Evolutionary conservation across 2,329 filamentous ascomycete species (phyloP), one percentile per base, ranked within the genome.

Genomic region (Grosmannia clavigera): DNA sequence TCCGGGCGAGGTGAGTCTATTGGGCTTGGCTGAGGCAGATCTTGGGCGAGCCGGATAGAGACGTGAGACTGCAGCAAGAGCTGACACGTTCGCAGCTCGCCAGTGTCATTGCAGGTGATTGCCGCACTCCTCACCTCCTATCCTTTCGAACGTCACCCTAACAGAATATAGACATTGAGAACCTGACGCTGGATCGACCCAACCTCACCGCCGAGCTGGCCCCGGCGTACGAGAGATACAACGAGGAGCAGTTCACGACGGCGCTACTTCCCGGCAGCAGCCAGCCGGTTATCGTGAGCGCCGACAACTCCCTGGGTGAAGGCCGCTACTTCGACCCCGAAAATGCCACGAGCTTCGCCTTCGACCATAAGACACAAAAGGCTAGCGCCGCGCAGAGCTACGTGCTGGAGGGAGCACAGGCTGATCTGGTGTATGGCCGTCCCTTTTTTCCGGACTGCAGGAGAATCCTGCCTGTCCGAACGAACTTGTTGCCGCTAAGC

Each of bases 201-300:
- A 76, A 80, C 60, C 77, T 94, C 63, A 76, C 92, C 60, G 76
- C 83, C 62, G 84, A 88, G 64, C 86, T 96, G 58, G 82, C 80
- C 7, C 88, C 91, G 0, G 91, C 94, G 0, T 95, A 96, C 72
- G 80, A 92, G 74, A 90, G 88, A 74, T 97, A 99, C 81, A 96
- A 97, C 68, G 92, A 99, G 75, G 87, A 92, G 73, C 94, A 99
- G 74, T 88, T 96, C 72, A 76, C 85, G 56, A 91, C 91, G 19
- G 86, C 90, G 63, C 96, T 95, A 79, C 82, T 99, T 60, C 92
- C 92, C 0, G 91, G 91, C 35, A 84, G 88, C 58, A 92, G 84
- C 72, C 85, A 90, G 72, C 75, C 87, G 75, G 90, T 95, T 64
- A 81, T 97, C 65, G 81, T 99, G 70, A 96, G 90, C 78, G 80